A percentile compares a stretch with the other conserved stretches of the same genome.
phyloP scores from a whole-genome alignment of 2,329 filamentous ascomycete genomes.

The Claviceps pazoutovae region DNA sequence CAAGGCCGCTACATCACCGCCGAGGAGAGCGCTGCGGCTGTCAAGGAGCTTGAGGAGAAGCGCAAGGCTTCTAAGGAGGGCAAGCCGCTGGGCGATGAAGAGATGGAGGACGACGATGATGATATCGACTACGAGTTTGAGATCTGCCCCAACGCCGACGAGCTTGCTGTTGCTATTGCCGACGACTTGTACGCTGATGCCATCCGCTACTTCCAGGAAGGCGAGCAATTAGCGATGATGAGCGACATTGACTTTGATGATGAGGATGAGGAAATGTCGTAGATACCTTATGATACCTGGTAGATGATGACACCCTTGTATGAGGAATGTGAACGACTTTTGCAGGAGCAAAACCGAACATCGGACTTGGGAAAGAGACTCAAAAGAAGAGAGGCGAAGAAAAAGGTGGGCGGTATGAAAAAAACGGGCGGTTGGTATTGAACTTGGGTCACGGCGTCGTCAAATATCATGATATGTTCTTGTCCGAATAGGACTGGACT shows the following conservation, averaged over 20 bases:
- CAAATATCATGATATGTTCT: neutral
- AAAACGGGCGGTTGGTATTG: neutral
- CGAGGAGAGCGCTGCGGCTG: constrained; percentile 54
- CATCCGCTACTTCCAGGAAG: constrained; percentile 67
- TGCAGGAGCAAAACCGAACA: too few species aligned
- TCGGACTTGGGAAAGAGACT: too few species aligned
- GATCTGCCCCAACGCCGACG: constrained; percentile 78
- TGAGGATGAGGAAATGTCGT: constrained; percentile 30
- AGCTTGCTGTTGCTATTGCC: constrained; percentile 63
- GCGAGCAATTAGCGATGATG: constrained; percentile 53
- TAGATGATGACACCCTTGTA: too few species aligned
- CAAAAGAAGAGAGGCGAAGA: neutral
- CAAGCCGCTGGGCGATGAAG: constrained; percentile 33
- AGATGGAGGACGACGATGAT: constrained; percentile 38
- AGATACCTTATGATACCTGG: neutral
- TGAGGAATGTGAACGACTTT: too few species aligned
- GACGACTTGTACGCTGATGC: constrained; percentile 85
- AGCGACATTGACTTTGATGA: constrained; percentile 53
- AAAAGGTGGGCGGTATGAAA: neutral
- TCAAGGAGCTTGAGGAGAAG: constrained; percentile 45
- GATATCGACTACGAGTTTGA: constrained; percentile 53
- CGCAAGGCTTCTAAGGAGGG: constrained; percentile 34
- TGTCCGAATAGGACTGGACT: neutral
- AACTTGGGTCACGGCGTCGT: neutral
- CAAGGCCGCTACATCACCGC: constrained; percentile 54